Conservation (phyloP, 2,329 filamentous ascomycete species). For the Aspergillus glaucus region DNA sequence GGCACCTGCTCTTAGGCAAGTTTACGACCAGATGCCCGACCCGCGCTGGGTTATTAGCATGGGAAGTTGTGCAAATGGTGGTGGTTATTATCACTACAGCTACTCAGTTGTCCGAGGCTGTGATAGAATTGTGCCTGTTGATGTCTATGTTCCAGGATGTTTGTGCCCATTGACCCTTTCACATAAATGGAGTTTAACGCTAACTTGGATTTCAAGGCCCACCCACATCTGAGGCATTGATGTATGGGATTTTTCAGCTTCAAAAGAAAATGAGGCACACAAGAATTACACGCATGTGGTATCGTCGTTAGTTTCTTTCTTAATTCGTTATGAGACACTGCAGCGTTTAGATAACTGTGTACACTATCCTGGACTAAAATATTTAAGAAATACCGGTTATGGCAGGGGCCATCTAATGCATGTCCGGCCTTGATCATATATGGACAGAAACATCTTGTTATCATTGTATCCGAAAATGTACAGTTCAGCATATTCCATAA, state of each 20-base stretch:
- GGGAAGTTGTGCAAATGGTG: slow-evolving; percentile 80
- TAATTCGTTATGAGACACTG: not conserved
- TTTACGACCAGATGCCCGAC: slow-evolving; percentile 95
- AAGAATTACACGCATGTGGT: slow-evolving; percentile 53
- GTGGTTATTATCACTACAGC: slow-evolving; percentile 83
- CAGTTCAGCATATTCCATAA: too few species aligned
- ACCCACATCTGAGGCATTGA: slow-evolving; percentile 50
- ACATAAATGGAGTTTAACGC: not conserved
- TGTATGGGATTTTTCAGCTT: slow-evolving; percentile 68
- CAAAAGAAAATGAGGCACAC: slow-evolving; percentile 69
- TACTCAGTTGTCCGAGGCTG: slow-evolving; percentile 73
- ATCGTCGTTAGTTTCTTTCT: slow-evolving; percentile 41
- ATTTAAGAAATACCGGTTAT: too few species aligned
- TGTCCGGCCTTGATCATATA: too few species aligned
- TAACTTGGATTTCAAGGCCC: slow-evolving; percentile 32
- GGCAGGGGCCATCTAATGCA: too few species aligned
- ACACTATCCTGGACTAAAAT: too few species aligned
- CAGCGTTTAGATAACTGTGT: too few species aligned
- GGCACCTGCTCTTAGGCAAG: slow-evolving; percentile 81
- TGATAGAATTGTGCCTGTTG: slow-evolving; percentile 75
- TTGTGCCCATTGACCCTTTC: slow-evolving; percentile 39
- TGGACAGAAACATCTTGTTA: too few species aligned
- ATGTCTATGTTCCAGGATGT: slow-evolving; percentile 79
- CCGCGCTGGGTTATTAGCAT: slow-evolving; percentile 83
- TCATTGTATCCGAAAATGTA: too few species aligned